Evolutionary conservation across 345 rosid genomes (phyloP).

Genomic region (Salix dunnii): DNA sequence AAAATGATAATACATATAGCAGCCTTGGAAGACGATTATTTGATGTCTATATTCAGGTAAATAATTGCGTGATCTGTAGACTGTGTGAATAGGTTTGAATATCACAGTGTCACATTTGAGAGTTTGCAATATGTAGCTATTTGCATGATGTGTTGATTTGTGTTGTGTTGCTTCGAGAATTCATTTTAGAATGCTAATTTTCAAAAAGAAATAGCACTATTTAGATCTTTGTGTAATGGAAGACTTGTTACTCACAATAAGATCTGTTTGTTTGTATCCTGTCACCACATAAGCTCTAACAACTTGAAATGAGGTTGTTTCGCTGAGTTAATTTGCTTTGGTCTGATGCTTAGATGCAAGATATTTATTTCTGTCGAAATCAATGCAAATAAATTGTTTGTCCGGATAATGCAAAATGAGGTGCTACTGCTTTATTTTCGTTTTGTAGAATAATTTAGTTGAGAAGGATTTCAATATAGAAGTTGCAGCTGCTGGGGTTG

Average conservation of each 20-base stretch:
- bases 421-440: neutral
- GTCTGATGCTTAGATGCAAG: neutral
- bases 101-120: neutral
- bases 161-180: neutral
- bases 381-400: neutral
- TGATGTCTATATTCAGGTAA: conserved; percentile 34
- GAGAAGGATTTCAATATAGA: conserved; percentile 15
- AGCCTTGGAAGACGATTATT: conserved; percentile 31
- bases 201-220: neutral
- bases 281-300: neutral
- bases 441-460: neutral
- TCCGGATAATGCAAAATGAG: neutral
- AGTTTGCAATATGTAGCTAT: neutral
- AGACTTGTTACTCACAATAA: neutral
- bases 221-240: neutral
- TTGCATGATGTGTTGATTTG: neutral
- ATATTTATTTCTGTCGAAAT: neutral
- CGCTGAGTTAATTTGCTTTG: neutral
- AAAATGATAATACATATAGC: conserved; percentile 4
- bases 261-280: neutral
- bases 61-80: neutral
- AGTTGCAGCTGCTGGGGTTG: neutral
- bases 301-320: neutral
- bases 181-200: neutral
- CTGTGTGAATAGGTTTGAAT: neutral